Evolutionary conservation across 2,329 filamentous ascomycete genomes (phyloP), one percentile per base, ranked within the genome.

Genomic region (Colletotrichum shisoi): DNA sequence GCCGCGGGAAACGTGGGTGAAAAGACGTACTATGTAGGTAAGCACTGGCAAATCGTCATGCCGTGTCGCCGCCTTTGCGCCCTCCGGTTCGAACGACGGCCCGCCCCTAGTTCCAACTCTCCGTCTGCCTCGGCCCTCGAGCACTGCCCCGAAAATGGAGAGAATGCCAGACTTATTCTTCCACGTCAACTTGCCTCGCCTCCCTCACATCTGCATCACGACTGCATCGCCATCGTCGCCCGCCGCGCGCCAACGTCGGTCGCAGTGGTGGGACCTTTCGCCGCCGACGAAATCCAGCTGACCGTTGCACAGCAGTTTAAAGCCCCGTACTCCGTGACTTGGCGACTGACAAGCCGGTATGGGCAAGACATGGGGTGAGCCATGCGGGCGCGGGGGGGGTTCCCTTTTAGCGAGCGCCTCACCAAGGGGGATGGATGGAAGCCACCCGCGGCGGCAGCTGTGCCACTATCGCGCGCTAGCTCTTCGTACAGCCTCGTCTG

Each of bases 331-430:
- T 21, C 49, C 48, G 52, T 46, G 61, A 49, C 42, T 62, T 59
- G 60, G 54, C 49, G 49, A 59, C 49, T 13, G 64, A 64, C 51
- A 58, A 49, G 65, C 31, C 31, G 56, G 49, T 60, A 65, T 60
- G 62, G 39, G 61, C 61, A 54, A 68, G 65, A 68, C 65, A 65
- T 46, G 61, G 65, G 65, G 37, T 34, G 31, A 34, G 37, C 62
- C 61, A 68, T 65, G 61, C 49, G 13, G 40, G n/a, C 21, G 42
- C 64, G 57, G 61, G 60, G 64, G 61, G 48, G 12, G 34, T 34
- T 34, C 31, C 8, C 31, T 34, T 31, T 34, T 34, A 34, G 31
- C 19, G 49, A 19, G 11, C 31, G 27, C 27, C 49, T 53, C 17
- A 39, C 11, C 49, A 9, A 39, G n/a, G 17, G 37, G 46, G 37